Evolutionary conservation across 2,329 filamentous ascomycete genomes (phyloP).

Genomic region (Nannizziopsis barbatae): DNA sequence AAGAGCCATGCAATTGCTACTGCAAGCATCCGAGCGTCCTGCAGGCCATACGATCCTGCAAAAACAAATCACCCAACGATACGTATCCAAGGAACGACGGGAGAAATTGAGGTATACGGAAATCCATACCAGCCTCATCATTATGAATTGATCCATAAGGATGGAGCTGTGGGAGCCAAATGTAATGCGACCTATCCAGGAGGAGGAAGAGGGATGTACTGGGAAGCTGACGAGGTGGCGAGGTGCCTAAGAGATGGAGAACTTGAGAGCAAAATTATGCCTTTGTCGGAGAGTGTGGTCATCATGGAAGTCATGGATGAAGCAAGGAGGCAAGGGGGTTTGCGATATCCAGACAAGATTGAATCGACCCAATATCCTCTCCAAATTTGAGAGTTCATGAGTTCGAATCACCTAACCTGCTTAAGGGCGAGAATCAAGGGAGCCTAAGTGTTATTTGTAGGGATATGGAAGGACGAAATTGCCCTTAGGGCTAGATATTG

Average conservation of each 20-base stretch:
- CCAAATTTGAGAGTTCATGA: constrained; percentile 23
- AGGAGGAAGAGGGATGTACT: constrained; percentile 74
- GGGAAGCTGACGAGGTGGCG: constrained; percentile 72
- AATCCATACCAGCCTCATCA: constrained; percentile 58
- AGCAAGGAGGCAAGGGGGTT: constrained; percentile 50
- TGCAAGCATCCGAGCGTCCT: constrained; percentile 51
- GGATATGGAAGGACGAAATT: too few species aligned
- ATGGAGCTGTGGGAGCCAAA: too few species aligned
- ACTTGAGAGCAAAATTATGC: constrained; percentile 60
- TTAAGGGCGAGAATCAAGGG: neutral
- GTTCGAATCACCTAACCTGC: neutral
- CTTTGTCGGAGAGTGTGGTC: constrained; percentile 63
- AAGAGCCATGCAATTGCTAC: constrained; percentile 62
- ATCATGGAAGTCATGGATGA: constrained; percentile 78
- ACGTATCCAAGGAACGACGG: constrained; percentile 67
- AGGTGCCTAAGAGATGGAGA: constrained; percentile 64
- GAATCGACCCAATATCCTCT: constrained; percentile 49
- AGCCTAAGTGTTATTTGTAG: too few species aligned
- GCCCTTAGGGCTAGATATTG: too few species aligned
- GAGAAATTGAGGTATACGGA: constrained; percentile 70
- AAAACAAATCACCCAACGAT: constrained; percentile 54
- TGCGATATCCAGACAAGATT: constrained; percentile 55
- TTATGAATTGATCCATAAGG: constrained; percentile 58
- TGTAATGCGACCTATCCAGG: constrained; percentile 42
- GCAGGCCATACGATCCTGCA: constrained; percentile 51